These are phyloP conservation scores for Penicillium crustosum DNA, from an alignment of 2,329 filamentous ascomycete genomes.

Conservation along the genomic window DNA sequence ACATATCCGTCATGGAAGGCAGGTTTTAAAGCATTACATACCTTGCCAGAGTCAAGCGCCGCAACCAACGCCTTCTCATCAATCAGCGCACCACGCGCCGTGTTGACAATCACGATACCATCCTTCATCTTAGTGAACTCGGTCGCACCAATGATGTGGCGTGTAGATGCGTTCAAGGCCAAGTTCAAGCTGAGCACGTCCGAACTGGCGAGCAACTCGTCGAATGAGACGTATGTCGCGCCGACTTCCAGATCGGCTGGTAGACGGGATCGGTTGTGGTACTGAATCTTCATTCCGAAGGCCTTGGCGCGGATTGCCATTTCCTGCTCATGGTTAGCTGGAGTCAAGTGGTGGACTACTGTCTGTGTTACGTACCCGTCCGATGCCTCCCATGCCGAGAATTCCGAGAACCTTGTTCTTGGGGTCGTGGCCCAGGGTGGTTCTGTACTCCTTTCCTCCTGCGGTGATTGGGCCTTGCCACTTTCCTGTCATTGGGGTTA, in stretches of 20 bases:
- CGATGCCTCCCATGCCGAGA: conserved; percentile 51
- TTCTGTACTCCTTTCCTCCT: conserved; percentile 10
- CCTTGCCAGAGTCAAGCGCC: conserved; percentile 48
- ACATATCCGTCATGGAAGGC: neutral
- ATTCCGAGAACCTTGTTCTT: conserved; percentile 48
- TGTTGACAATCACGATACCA: conserved; percentile 47
- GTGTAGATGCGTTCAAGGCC: conserved; percentile 45
- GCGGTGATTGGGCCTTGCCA: conserved; percentile 41
- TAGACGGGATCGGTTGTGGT: conserved; percentile 48
- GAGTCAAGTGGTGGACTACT: neutral
- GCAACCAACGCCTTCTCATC: conserved; percentile 49
- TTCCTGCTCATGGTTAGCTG: conserved; percentile 34
- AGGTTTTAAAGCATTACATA: conserved; percentile 16
- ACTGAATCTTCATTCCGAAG: conserved; percentile 50
- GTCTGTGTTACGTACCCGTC: conserved; percentile 36
- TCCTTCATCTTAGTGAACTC: conserved; percentile 50
- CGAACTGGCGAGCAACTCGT: conserved; percentile 46
- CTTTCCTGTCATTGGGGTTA: conserved; percentile 26
- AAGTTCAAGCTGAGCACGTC: conserved; percentile 51
- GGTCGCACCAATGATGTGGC: conserved; percentile 48
- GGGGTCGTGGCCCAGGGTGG: conserved; percentile 47
- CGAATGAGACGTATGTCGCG: conserved; percentile 48
- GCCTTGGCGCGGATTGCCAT: conserved; percentile 47
- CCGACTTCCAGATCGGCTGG: conserved; percentile 42
- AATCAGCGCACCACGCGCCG: conserved; percentile 46